Conservation (phyloP, 2,329 filamentous ascomycete species). For the Colletotrichum agaves region DNA sequence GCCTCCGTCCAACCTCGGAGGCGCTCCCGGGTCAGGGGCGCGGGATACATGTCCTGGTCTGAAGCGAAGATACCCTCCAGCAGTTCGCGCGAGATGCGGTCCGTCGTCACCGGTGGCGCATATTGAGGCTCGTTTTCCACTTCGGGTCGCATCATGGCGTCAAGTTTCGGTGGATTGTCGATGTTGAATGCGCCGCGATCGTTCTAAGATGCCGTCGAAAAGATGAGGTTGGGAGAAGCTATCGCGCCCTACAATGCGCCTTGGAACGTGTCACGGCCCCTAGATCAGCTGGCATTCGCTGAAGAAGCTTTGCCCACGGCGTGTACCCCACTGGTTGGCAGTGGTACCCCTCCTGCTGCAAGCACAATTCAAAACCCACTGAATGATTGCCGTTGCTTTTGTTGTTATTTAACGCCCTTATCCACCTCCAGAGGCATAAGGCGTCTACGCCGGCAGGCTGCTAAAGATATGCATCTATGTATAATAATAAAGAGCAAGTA, state of each 20-base stretch:
- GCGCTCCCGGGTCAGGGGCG: slow-evolving; percentile 44
- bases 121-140: too few relatives aligned
- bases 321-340: not conserved
- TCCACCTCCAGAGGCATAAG: too few relatives aligned
- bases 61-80: slow-evolving; percentile 42
- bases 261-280: not conserved
- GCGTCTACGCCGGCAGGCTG: too few relatives aligned
- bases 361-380: too few relatives aligned
- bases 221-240: not conserved
- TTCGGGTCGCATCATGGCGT: too few relatives aligned
- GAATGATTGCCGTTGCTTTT: too few relatives aligned
- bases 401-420: too few relatives aligned
- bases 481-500: too few relatives aligned
- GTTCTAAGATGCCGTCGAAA: not conserved
- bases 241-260: not conserved
- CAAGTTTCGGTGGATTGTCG: too few relatives aligned
- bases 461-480: too few relatives aligned
- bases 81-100: slow-evolving; percentile 36
- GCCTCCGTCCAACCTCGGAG: slow-evolving; percentile 44
- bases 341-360: too few relatives aligned
- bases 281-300: not conserved
- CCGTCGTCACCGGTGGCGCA: not conserved
- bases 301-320: not conserved
- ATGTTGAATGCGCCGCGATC: too few relatives aligned
- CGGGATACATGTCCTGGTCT: slow-evolving; percentile 50